phyloP scores from a whole-genome alignment of 257 asterid species.

The Craterostigma plantagineum region DNA sequence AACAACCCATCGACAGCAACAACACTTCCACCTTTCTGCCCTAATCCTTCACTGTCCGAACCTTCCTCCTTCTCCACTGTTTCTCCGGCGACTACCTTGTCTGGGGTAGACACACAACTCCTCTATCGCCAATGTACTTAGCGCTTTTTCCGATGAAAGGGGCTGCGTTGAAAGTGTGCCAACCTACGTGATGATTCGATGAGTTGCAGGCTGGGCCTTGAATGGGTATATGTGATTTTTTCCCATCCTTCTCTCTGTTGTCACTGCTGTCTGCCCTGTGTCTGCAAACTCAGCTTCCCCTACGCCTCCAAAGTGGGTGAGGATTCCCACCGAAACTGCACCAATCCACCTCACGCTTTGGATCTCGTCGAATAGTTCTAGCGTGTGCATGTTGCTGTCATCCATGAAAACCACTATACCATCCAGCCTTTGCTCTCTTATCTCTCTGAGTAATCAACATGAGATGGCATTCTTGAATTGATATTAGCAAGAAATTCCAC shows the following conservation, averaged over 20 bases:
- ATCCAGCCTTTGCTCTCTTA: conserved; percentile 58
- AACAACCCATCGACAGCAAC: too few relatives aligned
- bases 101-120: too few relatives aligned
- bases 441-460: conserved; percentile 24
- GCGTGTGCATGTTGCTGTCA: conserved; percentile 90
- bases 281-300: conserved; percentile 22
- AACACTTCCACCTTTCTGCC: too few relatives aligned
- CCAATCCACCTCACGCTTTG: conserved; percentile 87
- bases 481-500: too few relatives aligned
- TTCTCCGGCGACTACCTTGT: too few relatives aligned
- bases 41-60: too few relatives aligned
- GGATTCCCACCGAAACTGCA: conserved; percentile 73
- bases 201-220: conserved; percentile 97
- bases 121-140: conserved; percentile 74
- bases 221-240: conserved; percentile 38
- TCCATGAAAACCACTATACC: conserved; percentile 88
- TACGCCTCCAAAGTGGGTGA: conserved; percentile 47
- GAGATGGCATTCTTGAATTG: too few relatives aligned
- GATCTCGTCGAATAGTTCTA: conserved; percentile 91
- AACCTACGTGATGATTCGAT: conserved; percentile 59
- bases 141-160: conserved; percentile 49
- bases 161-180: conserved; percentile 50
- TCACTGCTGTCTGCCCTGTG: conserved; percentile 5
- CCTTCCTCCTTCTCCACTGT: too few relatives aligned
- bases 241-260: conserved; percentile 31